Base-by-base conservation (phyloP, 2,329 filamentous ascomycete genomes). In the Basipetospora chlamydospora region DNA sequence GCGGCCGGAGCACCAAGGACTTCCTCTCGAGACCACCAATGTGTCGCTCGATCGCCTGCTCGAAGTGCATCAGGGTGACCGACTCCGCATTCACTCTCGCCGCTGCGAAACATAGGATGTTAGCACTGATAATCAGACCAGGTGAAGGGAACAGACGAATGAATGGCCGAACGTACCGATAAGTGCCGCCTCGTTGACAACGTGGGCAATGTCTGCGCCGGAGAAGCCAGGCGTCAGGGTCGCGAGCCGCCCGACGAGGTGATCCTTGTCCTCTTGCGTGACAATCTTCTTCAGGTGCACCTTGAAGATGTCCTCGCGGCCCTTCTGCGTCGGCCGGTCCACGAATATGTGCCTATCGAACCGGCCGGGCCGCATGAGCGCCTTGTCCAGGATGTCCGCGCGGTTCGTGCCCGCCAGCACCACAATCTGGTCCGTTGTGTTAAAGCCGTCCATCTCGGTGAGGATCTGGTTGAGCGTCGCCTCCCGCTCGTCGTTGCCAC, bases 401-500 rank as follows among this genome's bases (percentile, higher is more conserved):
- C 90, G 73, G 63, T 98, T 98, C 39, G 90, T 98, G 63, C 90
- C 90, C 33, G 90, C 90, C 43, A 98, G 71, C 22, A 98, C 90
- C 37, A 98, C 88, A 28, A 98, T 83, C 61, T 96, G 88, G 51
- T 96, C 88, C 2, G 80, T 75, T 6, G 88, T 96, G 60, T 95
- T 95, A 75, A 96, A 96, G 40, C 88, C 90, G 55, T 98, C 90
- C 90, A 98, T 98, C 58, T 98, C 90, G 0, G 90, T 98, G 37
- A 98, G 66, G 42, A 98, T 96, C 61, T 98, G 90, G 60, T 98
- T 98, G 20, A 98, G 76, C 0, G 90, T 98, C 33, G 83, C 84
- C 61, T 98, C 90, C 42, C 90, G 80, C 63, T 98, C 90, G 53
- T 98, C 90, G 52, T 96, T 96, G 42, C 90, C 90, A 44, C 88